phyloP scores from a whole-genome alignment of 768 basidiomycete genomes.

The Rhodotorula graminis region DNA sequence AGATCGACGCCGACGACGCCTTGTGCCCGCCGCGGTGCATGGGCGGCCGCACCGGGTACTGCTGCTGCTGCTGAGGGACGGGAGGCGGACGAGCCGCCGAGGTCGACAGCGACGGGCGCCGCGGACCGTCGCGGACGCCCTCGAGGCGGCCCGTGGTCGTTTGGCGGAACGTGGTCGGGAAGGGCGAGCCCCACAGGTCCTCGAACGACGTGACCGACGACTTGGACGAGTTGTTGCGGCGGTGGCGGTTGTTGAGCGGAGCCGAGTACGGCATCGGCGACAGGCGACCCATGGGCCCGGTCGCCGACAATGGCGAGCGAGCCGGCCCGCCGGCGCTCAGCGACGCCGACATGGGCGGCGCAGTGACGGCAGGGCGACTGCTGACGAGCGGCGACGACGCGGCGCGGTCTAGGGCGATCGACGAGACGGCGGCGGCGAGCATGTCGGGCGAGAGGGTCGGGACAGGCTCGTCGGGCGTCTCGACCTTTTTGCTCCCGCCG shows the following conservation, averaged over 20 bases:
- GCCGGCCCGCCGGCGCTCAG: not conserved
- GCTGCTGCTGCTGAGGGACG: not conserved
- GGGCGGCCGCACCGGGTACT: not conserved
- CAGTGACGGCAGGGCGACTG: not conserved
- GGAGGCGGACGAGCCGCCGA: not conserved
- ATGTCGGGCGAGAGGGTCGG: constrained; percentile 1
- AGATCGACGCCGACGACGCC: constrained; percentile 24
- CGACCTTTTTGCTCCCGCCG: not conserved
- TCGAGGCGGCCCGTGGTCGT: constrained; percentile 29
- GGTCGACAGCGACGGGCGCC: not conserved
- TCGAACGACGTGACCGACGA: constrained; percentile 25
- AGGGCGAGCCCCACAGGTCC: constrained; percentile 27
- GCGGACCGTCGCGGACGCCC: not conserved
- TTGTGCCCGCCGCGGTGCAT: constrained; percentile 8
- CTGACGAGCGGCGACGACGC: constrained; percentile 6
- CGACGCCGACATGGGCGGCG: not conserved
- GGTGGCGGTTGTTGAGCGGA: not conserved
- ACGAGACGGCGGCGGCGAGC: not conserved
- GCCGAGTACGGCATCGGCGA: not conserved
- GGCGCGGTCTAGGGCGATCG: constrained; percentile 4
- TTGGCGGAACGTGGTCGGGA: constrained; percentile 18
- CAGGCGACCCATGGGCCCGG: not conserved
- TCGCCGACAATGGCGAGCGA: not conserved
- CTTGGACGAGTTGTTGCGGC: constrained; percentile 7
- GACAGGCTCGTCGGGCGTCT: constrained; percentile 5